Base-by-base conservation (phyloP, 2,329 filamentous ascomycete genomes). In the Exophiala lecanii-corni region DNA sequence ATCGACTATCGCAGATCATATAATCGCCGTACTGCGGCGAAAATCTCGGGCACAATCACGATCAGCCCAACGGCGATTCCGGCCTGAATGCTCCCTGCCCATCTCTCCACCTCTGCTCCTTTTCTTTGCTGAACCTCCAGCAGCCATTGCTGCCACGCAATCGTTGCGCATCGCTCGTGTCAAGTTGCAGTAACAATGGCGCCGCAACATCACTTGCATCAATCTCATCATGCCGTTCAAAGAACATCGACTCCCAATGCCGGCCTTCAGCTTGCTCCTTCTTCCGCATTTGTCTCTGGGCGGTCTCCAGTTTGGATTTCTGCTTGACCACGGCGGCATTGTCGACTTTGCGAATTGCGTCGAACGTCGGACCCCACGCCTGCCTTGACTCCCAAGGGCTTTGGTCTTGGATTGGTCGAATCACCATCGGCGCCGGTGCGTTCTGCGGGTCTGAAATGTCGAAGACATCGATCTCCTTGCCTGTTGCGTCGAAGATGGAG, bases 231-330 rank as follows among this genome's bases (percentile, higher is more conserved):
- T 30, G 34, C 19, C 35, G 41, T 20, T 9, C 41, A 68, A 98
- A 98, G 71, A 92, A 97, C 43, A 83, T 78, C 36, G 89, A 76
- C 59, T 89, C 78, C 92, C 92, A 98, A 28, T 78, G 73, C 35
- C 76, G 75, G 13, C 81, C 81, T 56, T 89, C 84, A n/a, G 76
- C 74, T 57, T 79, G 80, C 64, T 96, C 89, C 59, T 80, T 73
- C 62, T 78, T 78, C 52, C 89, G 80, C 68, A 80, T 73, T 64
- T 77, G 86, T 6, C 89, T 81, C 72, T 97, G 91, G 28, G 82
- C 81, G 55, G 88, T 86, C 66, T 97, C 92, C 51, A 97, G 95
- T 66, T 88, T 86, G 45, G 78, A 78, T 73, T 97, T 97, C 63
- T 94, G 86, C 9, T 68, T 60, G 2, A 81, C 79, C 1, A 88